phyloP scores from a whole-genome alignment of 805 yeast species.

The Huiozyma naganishii region DNA sequence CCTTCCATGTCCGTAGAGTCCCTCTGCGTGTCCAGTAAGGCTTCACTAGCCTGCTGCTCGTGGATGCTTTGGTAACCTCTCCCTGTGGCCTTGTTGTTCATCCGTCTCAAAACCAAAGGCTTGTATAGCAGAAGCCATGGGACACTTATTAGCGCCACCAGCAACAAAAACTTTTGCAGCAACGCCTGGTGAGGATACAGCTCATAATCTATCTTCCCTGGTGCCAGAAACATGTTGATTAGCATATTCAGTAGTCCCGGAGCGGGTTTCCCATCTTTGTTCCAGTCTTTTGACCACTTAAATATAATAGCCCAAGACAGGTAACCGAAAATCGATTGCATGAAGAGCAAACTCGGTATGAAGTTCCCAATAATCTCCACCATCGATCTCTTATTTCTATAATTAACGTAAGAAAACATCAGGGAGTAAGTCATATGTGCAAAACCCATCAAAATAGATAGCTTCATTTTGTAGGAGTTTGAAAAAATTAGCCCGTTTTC shows the following conservation, averaged over 20 bases:
- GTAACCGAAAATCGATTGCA: constrained; percentile 96
- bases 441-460: constrained; percentile 90
- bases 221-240: constrained; percentile 89
- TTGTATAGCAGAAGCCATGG: constrained; percentile 84
- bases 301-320: constrained; percentile 74
- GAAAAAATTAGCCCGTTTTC: constrained; percentile 85
- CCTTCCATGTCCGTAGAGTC: constrained; percentile 34
- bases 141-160: constrained; percentile 77
- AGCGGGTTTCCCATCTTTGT: constrained; percentile 61
- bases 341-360: constrained; percentile 84
- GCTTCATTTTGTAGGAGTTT: constrained; percentile 94
- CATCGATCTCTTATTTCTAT: constrained; percentile 50
- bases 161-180: constrained; percentile 61
- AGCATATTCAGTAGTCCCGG: constrained; percentile 93
- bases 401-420: constrained; percentile 75
- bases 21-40: not conserved
- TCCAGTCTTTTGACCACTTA: constrained; percentile 95
- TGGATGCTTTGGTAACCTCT: constrained; percentile 32
- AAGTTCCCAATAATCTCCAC: constrained; percentile 89
- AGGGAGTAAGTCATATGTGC: constrained; percentile 88
- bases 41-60: constrained; percentile 29
- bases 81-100: constrained; percentile 31
- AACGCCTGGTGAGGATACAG: constrained; percentile 70
- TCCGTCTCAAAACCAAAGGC: constrained; percentile 60
- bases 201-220: constrained; percentile 76